Conservation (phyloP, 331 rosid species). For the Telfairia occidentalis region DNA sequence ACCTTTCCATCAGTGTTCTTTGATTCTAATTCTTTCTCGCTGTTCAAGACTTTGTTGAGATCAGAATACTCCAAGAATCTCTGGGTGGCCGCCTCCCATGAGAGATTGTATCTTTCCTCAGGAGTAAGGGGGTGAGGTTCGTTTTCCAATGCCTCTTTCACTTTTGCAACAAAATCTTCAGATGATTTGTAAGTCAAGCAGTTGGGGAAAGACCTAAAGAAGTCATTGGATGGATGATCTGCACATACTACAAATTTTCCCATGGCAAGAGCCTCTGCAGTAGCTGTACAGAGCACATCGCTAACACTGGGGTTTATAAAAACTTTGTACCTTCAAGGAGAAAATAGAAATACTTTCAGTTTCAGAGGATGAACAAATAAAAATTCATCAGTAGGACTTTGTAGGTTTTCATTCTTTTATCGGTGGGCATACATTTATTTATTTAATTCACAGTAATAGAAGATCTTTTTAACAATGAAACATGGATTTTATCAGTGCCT, state of each 20-base stretch:
- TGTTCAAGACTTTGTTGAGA: conserved; percentile 45
- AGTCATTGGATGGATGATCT: conserved; percentile 88
- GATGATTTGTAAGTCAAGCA: conserved; percentile 79
- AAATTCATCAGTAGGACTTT: neutral
- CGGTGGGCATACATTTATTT: neutral
- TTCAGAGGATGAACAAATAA: neutral
- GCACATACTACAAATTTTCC: conserved; percentile 95
- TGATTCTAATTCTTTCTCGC: conserved; percentile 25
- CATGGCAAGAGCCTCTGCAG: conserved; percentile 99
- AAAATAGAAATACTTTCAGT: neutral
- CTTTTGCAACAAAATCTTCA: conserved; percentile 78
- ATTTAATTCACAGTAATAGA: neutral
- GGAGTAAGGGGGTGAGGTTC: conserved; percentile 86
- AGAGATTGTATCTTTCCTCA: conserved; percentile 67
- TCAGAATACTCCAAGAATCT: conserved; percentile 83
- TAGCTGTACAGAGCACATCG: conserved; percentile 91
- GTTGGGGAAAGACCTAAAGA: conserved; percentile 86
- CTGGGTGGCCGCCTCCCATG: conserved; percentile 98
- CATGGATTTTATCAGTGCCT: neutral
- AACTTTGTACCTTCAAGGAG: conserved; percentile 76
- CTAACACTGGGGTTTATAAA: conserved; percentile 94
- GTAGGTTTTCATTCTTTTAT: neutral
- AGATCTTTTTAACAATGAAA: neutral
- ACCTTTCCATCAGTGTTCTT: conserved; percentile 19
- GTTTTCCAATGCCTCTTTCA: conserved; percentile 70